Conservation (phyloP, 1,139 yeast species). For the Yamadazyma kanchanaburiensis region DNA sequence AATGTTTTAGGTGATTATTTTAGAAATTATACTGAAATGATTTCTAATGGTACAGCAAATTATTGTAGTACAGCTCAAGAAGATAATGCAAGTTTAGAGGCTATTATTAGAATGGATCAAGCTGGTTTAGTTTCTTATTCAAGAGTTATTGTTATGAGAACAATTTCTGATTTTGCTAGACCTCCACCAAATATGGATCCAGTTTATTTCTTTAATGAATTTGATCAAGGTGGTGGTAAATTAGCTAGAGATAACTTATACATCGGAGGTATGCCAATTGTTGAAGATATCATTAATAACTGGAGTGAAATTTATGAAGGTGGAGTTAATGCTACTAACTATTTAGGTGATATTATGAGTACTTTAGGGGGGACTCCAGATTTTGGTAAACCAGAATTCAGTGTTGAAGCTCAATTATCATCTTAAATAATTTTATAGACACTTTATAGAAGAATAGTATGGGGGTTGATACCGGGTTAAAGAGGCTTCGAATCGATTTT, state of each 20-base stretch:
- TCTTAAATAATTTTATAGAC: too few species aligned
- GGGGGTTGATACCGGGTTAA: too few species aligned
- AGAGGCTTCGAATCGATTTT: too few species aligned
- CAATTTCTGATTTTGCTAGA: conserved; percentile 61
- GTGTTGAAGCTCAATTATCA: too few species aligned
- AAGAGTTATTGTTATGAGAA: conserved; percentile 60
- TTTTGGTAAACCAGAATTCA: conserved; percentile 18
- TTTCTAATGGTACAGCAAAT: conserved; percentile 58
- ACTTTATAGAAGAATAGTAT: too few species aligned
- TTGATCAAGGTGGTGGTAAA: conserved; percentile 49
- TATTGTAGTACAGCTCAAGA: conserved; percentile 69
- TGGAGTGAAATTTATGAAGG: conserved; percentile 30
- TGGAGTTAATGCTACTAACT: conserved; percentile 37
- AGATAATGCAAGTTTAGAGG: conserved; percentile 67
- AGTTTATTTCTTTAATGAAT: conserved; percentile 49
- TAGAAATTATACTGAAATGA: conserved; percentile 40
- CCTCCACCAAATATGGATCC: conserved; percentile 42
- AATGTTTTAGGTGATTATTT: conserved; percentile 49
- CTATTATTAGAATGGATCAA: conserved; percentile 51
- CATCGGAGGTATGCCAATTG: conserved; percentile 53
- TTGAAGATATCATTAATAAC: conserved; percentile 49
- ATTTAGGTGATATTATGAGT: conserved; percentile 58
- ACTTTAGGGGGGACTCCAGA: conserved; percentile 42
- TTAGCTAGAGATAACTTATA: conserved; percentile 53
- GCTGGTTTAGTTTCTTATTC: conserved; percentile 55